Evolutionary conservation across 2,329 filamentous ascomycete species (phyloP), one percentile per base, ranked within the genome.

Genomic region (Penicillium sclerotigenum): DNA sequence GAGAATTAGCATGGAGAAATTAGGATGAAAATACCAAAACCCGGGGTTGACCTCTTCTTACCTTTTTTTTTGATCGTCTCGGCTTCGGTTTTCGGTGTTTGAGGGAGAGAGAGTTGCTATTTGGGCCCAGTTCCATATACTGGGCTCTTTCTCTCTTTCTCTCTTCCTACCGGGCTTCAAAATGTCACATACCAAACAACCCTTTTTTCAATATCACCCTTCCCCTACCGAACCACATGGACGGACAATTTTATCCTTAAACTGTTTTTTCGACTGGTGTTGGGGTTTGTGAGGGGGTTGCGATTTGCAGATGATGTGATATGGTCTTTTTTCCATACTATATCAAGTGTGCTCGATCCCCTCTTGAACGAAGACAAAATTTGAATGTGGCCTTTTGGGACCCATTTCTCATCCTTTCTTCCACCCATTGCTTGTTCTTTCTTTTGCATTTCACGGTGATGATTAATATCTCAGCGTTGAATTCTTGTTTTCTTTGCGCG

Each of bases 321-420:
- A 64, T 62, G 61, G 63, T 62, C 59, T 54, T 55, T 31, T 52
- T 24, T 57, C 59, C 56, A 57, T 59, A 52, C 53, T 54, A 43
- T 49, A 49, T 59, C 52, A 54, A 56, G 42, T 49, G 24, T 52
- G 50, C 55, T 24, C 47, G 45, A 38, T 59, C 58, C 49, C 48
- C 48, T 51, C 20, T 41, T 46, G 45, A 51, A 52, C n/a, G 54
- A 70, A 68, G 65, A 68, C 62, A 64, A 49, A 72, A 69, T 67
- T 68, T 67, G 65, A 66, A 70, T 71, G 71, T 73, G 70, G 66
- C 68, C 65, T 68, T 71, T 57, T 56, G 52, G 42, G 46, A 37
- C 36, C 22, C 41, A 46, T 57, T 67, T 67, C 64, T 65, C 51
- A 43, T 62, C 58, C 56, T 56, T 59, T 42, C 56, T 54, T 37